Conservation (phyloP, 2,329 filamentous ascomycete genomes). For the Podosphaera aphanis region DNA sequence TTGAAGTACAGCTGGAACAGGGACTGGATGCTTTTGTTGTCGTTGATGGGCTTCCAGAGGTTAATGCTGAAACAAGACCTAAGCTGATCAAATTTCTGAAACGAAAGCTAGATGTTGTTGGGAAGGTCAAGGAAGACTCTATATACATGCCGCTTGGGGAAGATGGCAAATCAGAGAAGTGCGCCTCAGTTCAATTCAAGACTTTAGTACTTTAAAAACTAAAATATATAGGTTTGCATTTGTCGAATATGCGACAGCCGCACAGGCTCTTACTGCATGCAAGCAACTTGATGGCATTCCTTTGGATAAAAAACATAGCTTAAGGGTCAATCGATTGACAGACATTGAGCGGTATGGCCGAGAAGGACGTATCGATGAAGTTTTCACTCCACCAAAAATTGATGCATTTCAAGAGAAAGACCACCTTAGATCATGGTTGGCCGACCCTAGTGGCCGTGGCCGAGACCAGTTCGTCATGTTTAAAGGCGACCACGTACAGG, state of each 20-base stretch:
- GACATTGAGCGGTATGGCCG: conserved; percentile 91
- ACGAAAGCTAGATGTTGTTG: conserved; percentile 73
- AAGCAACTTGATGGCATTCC: conserved; percentile 68
- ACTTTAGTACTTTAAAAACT: conserved; percentile 3
- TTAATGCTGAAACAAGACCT: conserved; percentile 72
- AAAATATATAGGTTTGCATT: conserved; percentile 55
- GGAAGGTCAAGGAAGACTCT: conserved; percentile 63
- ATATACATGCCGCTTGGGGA: conserved; percentile 89
- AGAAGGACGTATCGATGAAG: conserved; percentile 80
- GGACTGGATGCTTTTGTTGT: conserved; percentile 93
- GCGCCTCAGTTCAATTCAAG: conserved; percentile 16
- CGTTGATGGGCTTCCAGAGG: conserved; percentile 75
- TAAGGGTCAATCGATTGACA: conserved; percentile 92
- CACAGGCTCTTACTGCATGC: conserved; percentile 71
- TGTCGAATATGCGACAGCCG: conserved; percentile 79
- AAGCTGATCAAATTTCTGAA: conserved; percentile 93
- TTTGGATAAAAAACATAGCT: conserved; percentile 89
- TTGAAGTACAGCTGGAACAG: conserved; percentile 86
- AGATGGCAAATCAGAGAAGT: conserved; percentile 69
- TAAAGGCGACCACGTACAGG: conserved; percentile 71
- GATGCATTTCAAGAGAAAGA: conserved; percentile 78
- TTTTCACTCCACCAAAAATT: conserved; percentile 62
- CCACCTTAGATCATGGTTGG: conserved; percentile 82
- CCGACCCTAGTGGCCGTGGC: conserved; percentile 53
- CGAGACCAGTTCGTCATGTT: conserved; percentile 94